Conservation (phyloP, 2,329 filamentous ascomycete species). For the Alternaria sp. region DNA sequence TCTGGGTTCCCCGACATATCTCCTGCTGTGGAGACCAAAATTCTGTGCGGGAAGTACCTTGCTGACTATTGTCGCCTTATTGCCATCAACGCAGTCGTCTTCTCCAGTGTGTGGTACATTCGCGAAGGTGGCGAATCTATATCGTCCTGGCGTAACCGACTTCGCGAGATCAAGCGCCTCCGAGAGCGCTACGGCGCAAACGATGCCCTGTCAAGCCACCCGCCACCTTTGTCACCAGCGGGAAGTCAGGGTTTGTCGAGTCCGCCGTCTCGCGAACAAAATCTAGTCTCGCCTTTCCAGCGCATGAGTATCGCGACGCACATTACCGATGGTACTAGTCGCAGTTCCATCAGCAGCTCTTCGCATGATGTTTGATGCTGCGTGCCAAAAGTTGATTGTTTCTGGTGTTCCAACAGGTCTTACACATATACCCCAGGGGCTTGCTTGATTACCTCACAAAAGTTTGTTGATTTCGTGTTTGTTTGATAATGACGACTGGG, state of each 20-base stretch:
- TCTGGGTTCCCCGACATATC: slow-evolving; percentile 91
- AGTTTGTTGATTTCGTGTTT: slow-evolving; percentile 9
- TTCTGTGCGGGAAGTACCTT: slow-evolving; percentile 82
- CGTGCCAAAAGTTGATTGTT: slow-evolving; percentile 19
- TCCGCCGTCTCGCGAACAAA: slow-evolving; percentile 42
- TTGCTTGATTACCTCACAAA: slow-evolving; percentile 17
- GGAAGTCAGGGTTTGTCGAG: slow-evolving; percentile 36
- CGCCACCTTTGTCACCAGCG: slow-evolving; percentile 36
- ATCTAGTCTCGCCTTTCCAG: slow-evolving; percentile 42
- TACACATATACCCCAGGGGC: slow-evolving; percentile 14
- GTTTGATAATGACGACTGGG: background rate
- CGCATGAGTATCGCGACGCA: slow-evolving; percentile 49
- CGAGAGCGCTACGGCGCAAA: slow-evolving; percentile 65
- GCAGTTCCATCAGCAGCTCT: slow-evolving; percentile 50
- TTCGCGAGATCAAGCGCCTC: slow-evolving; percentile 83
- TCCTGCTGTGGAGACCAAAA: slow-evolving; percentile 85
- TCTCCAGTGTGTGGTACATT: slow-evolving; percentile 87
- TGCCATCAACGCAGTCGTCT: slow-evolving; percentile 91
- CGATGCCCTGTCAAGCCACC: slow-evolving; percentile 23
- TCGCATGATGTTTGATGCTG: slow-evolving; percentile 40
- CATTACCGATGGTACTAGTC: slow-evolving; percentile 49
- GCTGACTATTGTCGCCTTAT: slow-evolving; percentile 87
- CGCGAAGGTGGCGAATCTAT: slow-evolving; percentile 81
- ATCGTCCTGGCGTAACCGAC: slow-evolving; percentile 86
- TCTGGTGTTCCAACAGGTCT: slow-evolving; percentile 14